Base-by-base conservation (phyloP, 805 yeast species). In the Wickerhamomyces pijperi region DNA sequence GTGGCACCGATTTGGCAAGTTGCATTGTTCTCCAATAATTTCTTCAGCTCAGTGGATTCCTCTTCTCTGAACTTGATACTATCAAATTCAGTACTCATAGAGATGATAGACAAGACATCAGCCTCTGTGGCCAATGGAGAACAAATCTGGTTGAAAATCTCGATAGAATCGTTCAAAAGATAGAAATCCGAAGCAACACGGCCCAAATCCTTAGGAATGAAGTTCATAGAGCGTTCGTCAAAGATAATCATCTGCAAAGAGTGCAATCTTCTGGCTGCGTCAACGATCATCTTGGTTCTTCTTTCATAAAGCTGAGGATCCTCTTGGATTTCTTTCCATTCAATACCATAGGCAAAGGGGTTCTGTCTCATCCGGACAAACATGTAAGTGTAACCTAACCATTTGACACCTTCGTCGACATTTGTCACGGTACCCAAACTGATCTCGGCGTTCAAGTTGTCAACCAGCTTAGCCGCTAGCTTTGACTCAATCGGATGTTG, bases 341-440 rank as follows among this genome's bases (percentile, higher is more conserved):
- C 85, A 36, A 94, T 75, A 20, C 95, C 98, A 54, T 92, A 92
- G 0, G 82, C 80, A 54, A 87, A 79, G 2, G 99, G 98, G 46
- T 87, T 90, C 54, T 86, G 83, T 42, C 82, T 76, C 98, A 92
- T 92, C 42, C 99, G 67, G 3, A 90, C 97, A 62, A 75, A 80
- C 73, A 92, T 68, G 54, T 92, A 92, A 0, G 98, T 92, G 51
- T 94, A 92, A 3, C 98, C 97, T n/a, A 92, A 66, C 99, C 99
- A 92, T 46, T 80, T 85, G 1, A 92, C 82, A 41, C 88, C 99
- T 61, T 92, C 98, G 23, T 84, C 94, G 11, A 92, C 77, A 51
- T 81, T 88, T 1, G 97, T 86, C 2, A 92, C 97, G 0, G 94
- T 88, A 2, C 99, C 99, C 16, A 92, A 60, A 0, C 97, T 82